Evolutionary conservation across 305 asterid genomes (phyloP).

Genomic region (Caryopteris hybrid): DNA sequence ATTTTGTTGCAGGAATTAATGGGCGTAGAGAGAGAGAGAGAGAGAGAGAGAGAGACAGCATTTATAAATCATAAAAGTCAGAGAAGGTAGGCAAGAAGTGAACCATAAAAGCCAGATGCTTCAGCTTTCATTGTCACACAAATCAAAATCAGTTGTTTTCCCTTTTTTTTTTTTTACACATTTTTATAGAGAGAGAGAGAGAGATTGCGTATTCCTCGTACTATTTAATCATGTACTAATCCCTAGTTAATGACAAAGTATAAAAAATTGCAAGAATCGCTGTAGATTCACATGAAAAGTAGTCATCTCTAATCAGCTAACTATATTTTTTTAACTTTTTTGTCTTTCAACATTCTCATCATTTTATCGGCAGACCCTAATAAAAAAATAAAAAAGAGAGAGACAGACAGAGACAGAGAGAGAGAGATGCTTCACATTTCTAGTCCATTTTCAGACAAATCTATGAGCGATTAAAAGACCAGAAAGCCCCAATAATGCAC

Average conservation of each 20-base stretch:
- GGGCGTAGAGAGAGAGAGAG: background rate
- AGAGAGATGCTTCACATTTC: slow-evolving; percentile 11
- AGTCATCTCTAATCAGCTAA: slow-evolving; percentile 2
- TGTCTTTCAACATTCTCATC: slow-evolving; percentile 6
- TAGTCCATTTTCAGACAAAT: background rate
- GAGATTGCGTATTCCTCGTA: slow-evolving; percentile 27
- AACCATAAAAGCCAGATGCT: background rate
- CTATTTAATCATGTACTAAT: slow-evolving; percentile 15
- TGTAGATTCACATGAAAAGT: slow-evolving; percentile 15
- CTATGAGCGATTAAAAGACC: background rate
- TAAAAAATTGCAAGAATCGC: background rate
- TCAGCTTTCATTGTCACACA: slow-evolving; percentile 16
- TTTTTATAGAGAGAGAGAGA: background rate
- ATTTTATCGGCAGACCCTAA: background rate
- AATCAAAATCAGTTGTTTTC: slow-evolving; percentile 1
- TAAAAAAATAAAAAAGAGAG: no score
- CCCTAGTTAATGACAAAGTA: slow-evolving; percentile 11
- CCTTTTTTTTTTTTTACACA: background rate
- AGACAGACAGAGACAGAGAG: no score
- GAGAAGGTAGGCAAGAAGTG: background rate
- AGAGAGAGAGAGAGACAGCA: background rate
- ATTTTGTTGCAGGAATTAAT: background rate
- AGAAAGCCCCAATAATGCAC: background rate
- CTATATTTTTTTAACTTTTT: background rate
- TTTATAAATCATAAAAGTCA: background rate